phyloP scores from a whole-genome alignment of 78 protist genomes.

The Cyanophora paradoxa region DNA sequence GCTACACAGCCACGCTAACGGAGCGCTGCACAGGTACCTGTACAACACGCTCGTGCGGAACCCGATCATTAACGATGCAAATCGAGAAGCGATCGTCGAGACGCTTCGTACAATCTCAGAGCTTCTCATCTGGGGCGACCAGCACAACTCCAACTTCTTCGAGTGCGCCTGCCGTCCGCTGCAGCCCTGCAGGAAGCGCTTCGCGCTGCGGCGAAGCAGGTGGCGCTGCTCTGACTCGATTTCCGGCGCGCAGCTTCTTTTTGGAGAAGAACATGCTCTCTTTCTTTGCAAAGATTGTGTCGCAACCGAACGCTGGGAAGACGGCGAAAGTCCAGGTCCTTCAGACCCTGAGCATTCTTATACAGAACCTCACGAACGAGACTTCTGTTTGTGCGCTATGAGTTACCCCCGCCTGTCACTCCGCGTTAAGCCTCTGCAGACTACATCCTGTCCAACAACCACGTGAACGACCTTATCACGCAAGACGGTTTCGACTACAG shows the following conservation, averaged over 20 bases:
- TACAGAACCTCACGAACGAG: slow-evolving; percentile 57
- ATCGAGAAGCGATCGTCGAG: slow-evolving; percentile 55
- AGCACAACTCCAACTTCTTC: slow-evolving; percentile 49
- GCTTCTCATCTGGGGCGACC: slow-evolving; percentile 85
- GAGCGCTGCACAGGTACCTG: too few relatives aligned
- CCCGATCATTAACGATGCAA: slow-evolving; percentile 25
- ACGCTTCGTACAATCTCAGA: slow-evolving; percentile 66
- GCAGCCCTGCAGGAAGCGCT: too few relatives aligned
- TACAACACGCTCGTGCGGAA: background rate
- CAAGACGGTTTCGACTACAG: slow-evolving; percentile 60
- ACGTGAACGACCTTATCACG: slow-evolving; percentile 65
- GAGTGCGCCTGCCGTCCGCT: too few relatives aligned
- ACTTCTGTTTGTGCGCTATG: slow-evolving; percentile 48
- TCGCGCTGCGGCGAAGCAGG: too few relatives aligned
- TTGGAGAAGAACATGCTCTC: slow-evolving; percentile 50
- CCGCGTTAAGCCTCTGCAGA: slow-evolving; percentile 8
- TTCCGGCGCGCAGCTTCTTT: slow-evolving; percentile 38
- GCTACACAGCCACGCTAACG: too few relatives aligned
- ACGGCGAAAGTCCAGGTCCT: slow-evolving; percentile 11
- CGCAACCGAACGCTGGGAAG: slow-evolving; percentile 31
- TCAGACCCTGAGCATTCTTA: slow-evolving; percentile 45
- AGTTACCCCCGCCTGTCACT: background rate
- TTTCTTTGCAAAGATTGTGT: slow-evolving; percentile 27
- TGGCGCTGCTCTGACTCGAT: too few relatives aligned
- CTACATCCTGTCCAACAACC: slow-evolving; percentile 70